A percentile compares a stretch with the other conserved stretches of the same genome.
phyloP scores from a whole-genome alignment of 164 flowering plant genomes.

The Echeveria elegans region DNA sequence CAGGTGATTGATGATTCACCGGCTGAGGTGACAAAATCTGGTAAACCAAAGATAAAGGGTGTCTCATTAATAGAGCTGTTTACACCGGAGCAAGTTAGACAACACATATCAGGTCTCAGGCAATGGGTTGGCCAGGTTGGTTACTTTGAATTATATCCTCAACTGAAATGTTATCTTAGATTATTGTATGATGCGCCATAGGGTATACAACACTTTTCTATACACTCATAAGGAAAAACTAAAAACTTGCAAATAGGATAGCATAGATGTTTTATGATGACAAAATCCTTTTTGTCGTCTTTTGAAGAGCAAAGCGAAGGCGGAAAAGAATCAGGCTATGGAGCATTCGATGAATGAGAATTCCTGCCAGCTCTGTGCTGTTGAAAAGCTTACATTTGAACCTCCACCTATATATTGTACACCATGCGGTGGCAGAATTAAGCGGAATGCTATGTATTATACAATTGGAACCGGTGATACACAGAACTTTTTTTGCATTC shows the following conservation, averaged over 20 bases:
- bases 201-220: neutral
- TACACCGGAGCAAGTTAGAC: conserved; percentile 29
- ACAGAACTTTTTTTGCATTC: conserved; percentile 82
- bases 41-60: conserved; percentile 89
- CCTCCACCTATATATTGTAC: conserved; percentile 97
- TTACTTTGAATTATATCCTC: neutral
- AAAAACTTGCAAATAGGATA: no score
- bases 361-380: conserved; percentile 97
- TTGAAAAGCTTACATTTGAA: conserved; percentile 93
- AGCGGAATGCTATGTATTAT: conserved; percentile 83
- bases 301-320: conserved; percentile 99
- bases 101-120: conserved; percentile 30
- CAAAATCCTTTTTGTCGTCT: conserved; percentile 9
- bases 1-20: conserved; percentile 31
- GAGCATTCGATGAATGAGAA: conserved; percentile 89
- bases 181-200: neutral
- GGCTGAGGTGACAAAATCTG: conserved; percentile 65
- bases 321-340: conserved; percentile 96
- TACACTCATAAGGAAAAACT: no score
- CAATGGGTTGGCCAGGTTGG: conserved; percentile 23
- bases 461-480: conserved; percentile 81
- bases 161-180: neutral
- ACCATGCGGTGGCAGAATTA: conserved; percentile 85
- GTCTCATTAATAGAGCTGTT: conserved; percentile 55
- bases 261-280: no score